Percentiles rank a stretch among this genome's conserved stretches.
phyloP scores from a whole-genome alignment of 805 yeast genomes.

The Sugiyamaella chiloensis region DNA sequence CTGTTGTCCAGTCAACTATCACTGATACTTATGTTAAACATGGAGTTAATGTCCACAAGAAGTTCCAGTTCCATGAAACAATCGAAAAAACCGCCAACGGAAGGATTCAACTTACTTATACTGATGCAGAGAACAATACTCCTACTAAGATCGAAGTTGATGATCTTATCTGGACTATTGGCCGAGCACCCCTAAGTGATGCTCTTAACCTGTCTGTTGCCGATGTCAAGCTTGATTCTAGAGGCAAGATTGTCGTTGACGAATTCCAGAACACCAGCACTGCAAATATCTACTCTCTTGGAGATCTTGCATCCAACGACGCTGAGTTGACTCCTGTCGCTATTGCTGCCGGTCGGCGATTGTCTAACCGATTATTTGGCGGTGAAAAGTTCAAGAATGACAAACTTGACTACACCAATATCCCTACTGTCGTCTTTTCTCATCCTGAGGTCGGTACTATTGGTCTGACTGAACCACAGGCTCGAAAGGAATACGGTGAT shows the following conservation, averaged over 20 bases:
- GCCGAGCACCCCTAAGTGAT: conserved; percentile 74
- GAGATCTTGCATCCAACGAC: conserved; percentile 84
- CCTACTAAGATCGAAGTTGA: conserved; percentile 60
- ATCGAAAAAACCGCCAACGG: conserved; percentile 42
- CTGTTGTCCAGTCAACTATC: conserved; percentile 69
- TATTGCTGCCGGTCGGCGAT: conserved; percentile 94
- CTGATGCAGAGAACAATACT: conserved; percentile 36
- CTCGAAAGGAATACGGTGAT: conserved; percentile 72
- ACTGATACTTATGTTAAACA: conserved; percentile 76
- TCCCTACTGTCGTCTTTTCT: conserved; percentile 95
- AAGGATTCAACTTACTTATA: conserved; percentile 47
- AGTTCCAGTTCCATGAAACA: conserved; percentile 46
- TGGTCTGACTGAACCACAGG: conserved; percentile 80
- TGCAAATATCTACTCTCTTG: conserved; percentile 73
- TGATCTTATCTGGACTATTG: conserved; percentile 87
- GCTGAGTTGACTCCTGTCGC: conserved; percentile 97
- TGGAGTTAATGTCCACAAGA: conserved; percentile 79
- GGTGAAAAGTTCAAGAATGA: conserved; percentile 63
- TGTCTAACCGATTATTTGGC: conserved; percentile 89
- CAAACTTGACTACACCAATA: conserved; percentile 79
- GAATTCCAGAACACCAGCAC: conserved; percentile 83
- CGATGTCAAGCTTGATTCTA: conserved; percentile 59
- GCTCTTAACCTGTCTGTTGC: conserved; percentile 68
- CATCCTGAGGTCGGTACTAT: conserved; percentile 97
- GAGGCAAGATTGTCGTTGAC: conserved; percentile 71